Percentiles rank a stretch among this genome's conserved stretches.
These are phyloP conservation scores for Hevea brasiliensis DNA, from an alignment of 345 rosid genomes.

Conservation along the genomic window DNA sequence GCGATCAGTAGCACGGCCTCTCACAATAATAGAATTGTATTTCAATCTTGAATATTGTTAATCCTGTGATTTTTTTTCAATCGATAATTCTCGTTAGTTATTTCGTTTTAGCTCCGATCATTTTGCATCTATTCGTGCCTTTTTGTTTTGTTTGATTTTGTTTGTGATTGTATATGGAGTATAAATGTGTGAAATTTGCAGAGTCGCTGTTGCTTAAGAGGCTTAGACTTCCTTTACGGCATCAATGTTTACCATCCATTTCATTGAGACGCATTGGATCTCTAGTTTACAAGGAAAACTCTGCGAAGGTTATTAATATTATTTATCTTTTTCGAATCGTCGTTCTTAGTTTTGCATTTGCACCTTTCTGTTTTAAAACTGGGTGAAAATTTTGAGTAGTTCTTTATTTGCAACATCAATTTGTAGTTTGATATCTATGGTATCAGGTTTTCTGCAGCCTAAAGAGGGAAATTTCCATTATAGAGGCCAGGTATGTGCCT, in stretches of 20 bases:
- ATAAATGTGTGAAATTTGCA: slow-evolving; percentile 19
- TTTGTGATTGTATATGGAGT: background rate
- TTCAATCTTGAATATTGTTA: background rate
- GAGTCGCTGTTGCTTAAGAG: slow-evolving; percentile 38
- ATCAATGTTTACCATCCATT: slow-evolving; percentile 29
- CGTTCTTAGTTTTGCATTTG: background rate
- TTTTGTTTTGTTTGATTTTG: background rate
- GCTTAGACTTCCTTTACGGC: slow-evolving; percentile 31
- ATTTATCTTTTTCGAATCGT: background rate
- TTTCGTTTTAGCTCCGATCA: background rate
- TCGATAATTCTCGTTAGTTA: background rate
- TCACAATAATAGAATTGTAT: too few species aligned
- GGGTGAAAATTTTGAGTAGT: background rate
- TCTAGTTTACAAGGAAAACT: slow-evolving; percentile 13
- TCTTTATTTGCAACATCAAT: background rate
- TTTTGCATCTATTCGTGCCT: background rate
- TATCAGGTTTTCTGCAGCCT: slow-evolving; percentile 54
- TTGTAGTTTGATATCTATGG: background rate
- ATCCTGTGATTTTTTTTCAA: background rate
- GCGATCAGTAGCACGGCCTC: background rate
- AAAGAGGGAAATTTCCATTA: slow-evolving; percentile 47
- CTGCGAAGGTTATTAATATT: slow-evolving; percentile 25
- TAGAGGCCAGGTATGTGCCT: slow-evolving; percentile 58
- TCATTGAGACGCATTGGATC: slow-evolving; percentile 17
- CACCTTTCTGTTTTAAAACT: background rate